Base-by-base conservation (phyloP, 768 basidiomycete species). In the Mycena albidolilacea region DNA sequence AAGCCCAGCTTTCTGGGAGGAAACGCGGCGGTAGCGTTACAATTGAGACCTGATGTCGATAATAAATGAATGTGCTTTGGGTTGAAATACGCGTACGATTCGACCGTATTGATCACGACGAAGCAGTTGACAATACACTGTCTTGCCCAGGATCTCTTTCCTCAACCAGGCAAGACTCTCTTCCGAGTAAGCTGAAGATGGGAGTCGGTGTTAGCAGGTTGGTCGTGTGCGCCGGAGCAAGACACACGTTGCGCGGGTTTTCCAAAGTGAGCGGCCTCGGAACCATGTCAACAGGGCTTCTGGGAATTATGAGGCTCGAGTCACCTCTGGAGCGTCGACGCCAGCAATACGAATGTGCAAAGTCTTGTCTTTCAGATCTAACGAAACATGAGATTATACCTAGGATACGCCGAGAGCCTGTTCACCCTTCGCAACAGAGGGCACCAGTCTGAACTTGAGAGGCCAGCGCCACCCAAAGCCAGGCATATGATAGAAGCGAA, bases 271-370 rank as follows among this genome's bases (percentile, higher is more conserved):
- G 91, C 85, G n/a, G 86, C 89, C 95, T 95, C 68, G n/a, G 9
- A 8, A 35, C 35, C 5, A 58, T 23, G 50, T 67, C 14, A 69
- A 55, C 19, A 64, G 23, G 50, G 15, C 44, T 63, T 68, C 30
- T n/a, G 41, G 7, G 17, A 14, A 38, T 39, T 39, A 62, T n/a
- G 21, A 62, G 46, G 21, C 60, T n/a, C 30, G 59, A 65, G 79
- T 39, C 76, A 94, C 95, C 86, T 99, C 97, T 0, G 97, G 97
- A 0, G 97, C 97, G 79, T 99, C 97, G 6, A 96, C 91, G 0
- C 95, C 97, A 15, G 95, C 95, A 38, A 99, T 90, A 15, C 97
- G 91, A 38, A 99, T 90, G 77, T 95, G 93, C 19, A 98, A 85
- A 2, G 97, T 98, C 76, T 95, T 84, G 72, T 92, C 89, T 79